Percentiles rank a stretch among this genome's conserved stretches.
Conservation (phyloP, 1,284 basidiomycete species). For the Papiliotrema flavescens region DNA sequence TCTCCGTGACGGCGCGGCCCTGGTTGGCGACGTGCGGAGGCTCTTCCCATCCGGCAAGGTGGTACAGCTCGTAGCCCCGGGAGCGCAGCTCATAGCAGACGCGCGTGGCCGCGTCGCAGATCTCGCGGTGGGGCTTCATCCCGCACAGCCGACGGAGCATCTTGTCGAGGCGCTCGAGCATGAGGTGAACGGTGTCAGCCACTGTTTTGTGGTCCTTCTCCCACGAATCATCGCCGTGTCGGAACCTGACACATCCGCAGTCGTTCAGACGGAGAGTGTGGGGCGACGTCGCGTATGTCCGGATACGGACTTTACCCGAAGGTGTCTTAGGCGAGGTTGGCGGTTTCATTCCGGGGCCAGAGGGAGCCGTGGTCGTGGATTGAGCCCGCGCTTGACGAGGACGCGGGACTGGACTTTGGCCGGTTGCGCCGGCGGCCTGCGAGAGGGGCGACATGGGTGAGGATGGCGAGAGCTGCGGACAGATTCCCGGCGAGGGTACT, state of each 20-base stretch:
- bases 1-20: too few species aligned
- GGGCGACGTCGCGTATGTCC: background rate
- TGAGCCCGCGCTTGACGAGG: too few species aligned
- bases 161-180: conserved; percentile 14
- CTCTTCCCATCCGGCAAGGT: conserved; percentile 13
- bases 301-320: too few species aligned
- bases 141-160: conserved; percentile 5
- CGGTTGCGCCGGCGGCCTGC: too few species aligned
- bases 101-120: conserved; percentile 7
- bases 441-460: too few species aligned
- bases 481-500: too few species aligned
- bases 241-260: background rate
- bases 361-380: too few species aligned
- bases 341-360: too few species aligned
- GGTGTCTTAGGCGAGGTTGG: too few species aligned
- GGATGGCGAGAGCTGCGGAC: too few species aligned
- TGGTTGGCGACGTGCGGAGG: background rate
- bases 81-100: conserved; percentile 8
- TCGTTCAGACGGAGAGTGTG: background rate
- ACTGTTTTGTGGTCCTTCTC: background rate
- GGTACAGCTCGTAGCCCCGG: conserved; percentile 18
- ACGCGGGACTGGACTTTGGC: too few species aligned
- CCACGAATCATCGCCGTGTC: background rate
- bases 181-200: background rate
- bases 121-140: background rate